Evolutionary conservation across 2,329 filamentous ascomycete genomes (phyloP), one percentile per base, ranked within the genome.

Genomic region (Penicillium corylophilum): DNA sequence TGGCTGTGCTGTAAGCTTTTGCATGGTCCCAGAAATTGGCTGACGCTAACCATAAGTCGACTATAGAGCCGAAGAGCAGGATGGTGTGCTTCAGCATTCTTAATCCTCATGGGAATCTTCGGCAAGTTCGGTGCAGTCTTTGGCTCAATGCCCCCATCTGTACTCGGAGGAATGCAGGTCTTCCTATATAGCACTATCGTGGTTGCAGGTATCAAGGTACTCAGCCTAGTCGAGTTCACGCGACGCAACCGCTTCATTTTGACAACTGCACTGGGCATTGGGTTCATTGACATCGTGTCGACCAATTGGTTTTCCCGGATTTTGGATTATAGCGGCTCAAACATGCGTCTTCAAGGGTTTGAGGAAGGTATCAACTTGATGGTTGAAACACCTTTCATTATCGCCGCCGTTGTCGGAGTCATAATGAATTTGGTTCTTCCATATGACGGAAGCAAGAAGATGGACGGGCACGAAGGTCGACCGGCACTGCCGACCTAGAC

Each of bases 51-150:
- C 3, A 2, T 5, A 1, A 20, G 18, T 24, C 26, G 1, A 8
- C 7, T 44, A n/a, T 41, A 67, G 64, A 93, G 90, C 69, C 83
- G 89, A 48, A 87, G 85, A 42, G 90, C 89, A 5, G 90, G 90
- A 4, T 91, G 90, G 68, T 87, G 85, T 44, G 88, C 85, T 66
- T 90, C 83, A 68, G 78, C 88, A 63, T 91, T 91, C 76, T 80
- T 94, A 10, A 72, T 94, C 55, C 70, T 94, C 59, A 90, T 91
- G 83, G 90, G 90, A 15, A 76, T 94, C 54, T 90, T 93, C 62
- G 83, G 88, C 60, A 94, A 94, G 71, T 92, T 93, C 61, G 89
- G 88, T 0, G 89, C 89, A 1, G 81, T 88, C 0, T 82, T 94
- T 4, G 87, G 90, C 4, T 82, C 88, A 4, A 93, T 94, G 57